Evolutionary conservation across 176 grass and related monocot genomes (phyloP), one percentile per base, ranked within the genome.

Genomic region (Lolium rigidum): DNA sequence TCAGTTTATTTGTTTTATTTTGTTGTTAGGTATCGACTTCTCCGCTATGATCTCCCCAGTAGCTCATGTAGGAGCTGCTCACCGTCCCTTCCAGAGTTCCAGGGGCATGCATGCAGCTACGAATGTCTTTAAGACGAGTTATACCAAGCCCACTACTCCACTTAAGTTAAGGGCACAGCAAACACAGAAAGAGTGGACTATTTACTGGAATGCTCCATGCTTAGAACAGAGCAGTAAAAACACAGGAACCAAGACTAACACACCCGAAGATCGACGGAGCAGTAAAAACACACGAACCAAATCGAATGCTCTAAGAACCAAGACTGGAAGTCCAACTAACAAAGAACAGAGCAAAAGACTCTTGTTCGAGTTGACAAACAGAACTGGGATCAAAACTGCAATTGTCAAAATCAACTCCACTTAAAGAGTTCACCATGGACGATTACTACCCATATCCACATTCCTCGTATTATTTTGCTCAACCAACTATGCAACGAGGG

Each of bases 401-500:
- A 64, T 39, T 71, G 47, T 52, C 80, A 91, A 79, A 83, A 80
- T 76, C 85, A 87, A 84, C 81, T 87, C 51, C 49, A 9, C 2
- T 79, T 12, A 55, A 89, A 89, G 76, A 90, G 83, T 41, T 87
- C 41, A 63, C 60, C 78, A 88, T 67, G 76, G 46, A 81, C 44
- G 18, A 70, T 55, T 76, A 69, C 69, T 76, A 81, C 38, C 54
- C 69, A 84, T 85, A 81, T 87, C 85, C 68, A 81, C 85, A 87
- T 85, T 81, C 81, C 89, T 88, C 18, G 38, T 74, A 92, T 88
- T 88, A 80, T 88, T 91, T 89, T 82, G 86, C 86, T 62, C 75
- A 68, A 67, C 78, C 88, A 90, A 39, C 74, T 71, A 87, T 86
- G 89, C 75, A 85, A 47, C 80, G 72, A 78, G 83, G 24, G 72